Base-by-base conservation (phyloP, 495 filamentous ascomycete genomes). In the Hypoxylon perforatum region DNA sequence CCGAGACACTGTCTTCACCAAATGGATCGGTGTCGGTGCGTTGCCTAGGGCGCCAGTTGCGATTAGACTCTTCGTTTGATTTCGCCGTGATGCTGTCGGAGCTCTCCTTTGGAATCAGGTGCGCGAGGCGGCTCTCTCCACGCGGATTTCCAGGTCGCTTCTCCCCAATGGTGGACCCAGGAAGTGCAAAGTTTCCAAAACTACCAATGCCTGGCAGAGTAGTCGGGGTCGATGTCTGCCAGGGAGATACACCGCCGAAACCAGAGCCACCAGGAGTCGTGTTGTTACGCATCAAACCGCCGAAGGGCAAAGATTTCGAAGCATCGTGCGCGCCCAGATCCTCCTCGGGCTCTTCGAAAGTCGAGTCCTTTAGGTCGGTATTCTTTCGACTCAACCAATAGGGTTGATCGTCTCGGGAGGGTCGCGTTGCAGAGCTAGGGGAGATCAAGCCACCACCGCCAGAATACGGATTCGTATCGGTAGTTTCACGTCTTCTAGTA, bases 21-120 rank as follows among this genome's bases (percentile, higher is more conserved):
- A 93, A 96, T 0, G 92, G 91, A 75, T 97, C 94, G 2, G 91
- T 93, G 68, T 95, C 92, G 61, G 90, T 90, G 57, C 92, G 78
- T 53, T 81, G 82, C 56, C 86, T 77, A 57, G 81, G 65, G 58
- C 84, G 77, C 85, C 84, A 82, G 63, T 76, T 46, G 63, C 80
- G 74, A 52, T 65, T 61, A 3, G 63, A 17, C 54, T 84, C 79
- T 22, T 80, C 77, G 46, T 73, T 71, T 9, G 73, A 19, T 41
- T 77, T 84, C 3, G 72, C 76, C 2, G 74, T 72, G 4, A 86
- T 71, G 55, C 89, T 91, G 59, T 97, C 93, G 7, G 82, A 77
- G 68, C 84, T 91, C 44, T 92, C 91, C 77, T 91, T 92, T 9
- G 87, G 88, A 69, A 97, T 90, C 30, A 97, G 74, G 50, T 90